These are phyloP conservation scores for Macrolepiota dolichaula DNA, from an alignment of 768 basidiomycete genomes.

Conservation along the genomic window DNA sequence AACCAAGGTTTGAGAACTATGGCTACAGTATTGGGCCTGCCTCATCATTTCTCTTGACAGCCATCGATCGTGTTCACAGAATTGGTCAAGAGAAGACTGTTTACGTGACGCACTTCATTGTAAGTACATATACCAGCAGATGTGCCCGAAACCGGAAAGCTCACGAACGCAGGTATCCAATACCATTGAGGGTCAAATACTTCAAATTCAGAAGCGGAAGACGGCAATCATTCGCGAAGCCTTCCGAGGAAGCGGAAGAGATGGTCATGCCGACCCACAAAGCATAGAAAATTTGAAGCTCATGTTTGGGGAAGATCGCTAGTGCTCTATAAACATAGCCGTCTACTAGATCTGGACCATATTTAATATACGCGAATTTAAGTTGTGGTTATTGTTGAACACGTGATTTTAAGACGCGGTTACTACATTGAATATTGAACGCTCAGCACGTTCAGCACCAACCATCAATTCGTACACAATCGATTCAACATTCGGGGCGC, in stretches of 20 bases:
- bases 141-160: not conserved
- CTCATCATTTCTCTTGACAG: constrained; percentile 28
- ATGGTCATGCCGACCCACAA: constrained; percentile 54
- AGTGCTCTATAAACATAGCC: not conserved
- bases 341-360: no score
- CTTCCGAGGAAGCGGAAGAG: constrained; percentile 51
- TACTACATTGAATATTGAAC: no score
- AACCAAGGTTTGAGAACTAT: constrained; percentile 53
- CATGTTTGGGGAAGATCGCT: constrained; percentile 59
- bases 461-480: not conserved
- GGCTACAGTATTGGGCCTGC: not conserved
- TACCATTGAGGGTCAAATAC: constrained; percentile 77
- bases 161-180: constrained; percentile 47
- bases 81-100: constrained; percentile 83
- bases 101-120: constrained; percentile 83
- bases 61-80: constrained; percentile 83
- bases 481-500: not conserved
- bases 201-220: constrained; percentile 83
- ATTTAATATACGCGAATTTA: not conserved
- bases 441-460: no score
- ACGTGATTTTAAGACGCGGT: no score
- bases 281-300: constrained; percentile 80
- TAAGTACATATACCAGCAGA: constrained; percentile 28
- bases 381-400: not conserved
- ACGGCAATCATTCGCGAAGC: constrained; percentile 85